These are phyloP conservation scores for Phytophthora constricta DNA, from an alignment of 352 stramenopile genomes.

Conservation along the genomic window DNA sequence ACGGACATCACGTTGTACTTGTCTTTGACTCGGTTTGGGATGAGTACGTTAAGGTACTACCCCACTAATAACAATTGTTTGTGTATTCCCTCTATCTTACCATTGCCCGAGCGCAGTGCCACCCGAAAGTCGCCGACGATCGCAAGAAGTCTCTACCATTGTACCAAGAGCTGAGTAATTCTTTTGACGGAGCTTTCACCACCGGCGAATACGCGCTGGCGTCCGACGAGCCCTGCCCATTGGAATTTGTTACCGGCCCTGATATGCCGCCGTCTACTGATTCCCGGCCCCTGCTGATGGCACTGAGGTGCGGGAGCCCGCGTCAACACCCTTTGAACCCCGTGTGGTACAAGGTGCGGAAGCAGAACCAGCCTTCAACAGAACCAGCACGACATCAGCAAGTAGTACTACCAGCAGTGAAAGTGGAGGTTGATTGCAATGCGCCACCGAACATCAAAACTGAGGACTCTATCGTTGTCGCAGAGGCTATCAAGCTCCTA, in stretches of 20 bases:
- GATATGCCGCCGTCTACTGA: no score
- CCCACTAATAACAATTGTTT: not conserved
- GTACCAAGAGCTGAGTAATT: not conserved
- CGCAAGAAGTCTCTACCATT: not conserved
- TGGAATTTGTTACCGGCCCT: not conserved
- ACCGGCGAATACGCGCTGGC: not conserved
- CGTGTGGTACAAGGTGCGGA: no score
- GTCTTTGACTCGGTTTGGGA: conserved; percentile 2
- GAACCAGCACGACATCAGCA: no score
- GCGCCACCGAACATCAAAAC: not conserved
- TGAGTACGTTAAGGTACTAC: conserved; percentile 4
- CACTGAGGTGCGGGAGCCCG: no score
- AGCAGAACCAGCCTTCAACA: no score
- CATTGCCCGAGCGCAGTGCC: not conserved
- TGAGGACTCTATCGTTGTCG: not conserved
- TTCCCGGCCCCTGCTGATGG: no score
- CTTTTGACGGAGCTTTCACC: conserved; percentile 2
- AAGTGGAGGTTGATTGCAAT: conserved; percentile 4
- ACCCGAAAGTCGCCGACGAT: conserved; percentile 2
- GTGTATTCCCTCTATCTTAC: not conserved
- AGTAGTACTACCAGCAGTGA: no score
- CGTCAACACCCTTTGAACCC: no score
- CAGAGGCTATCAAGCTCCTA: conserved; percentile 3
- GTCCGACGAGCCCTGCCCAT: not conserved
- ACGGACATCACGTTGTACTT: not conserved